Base-by-base conservation (phyloP, 1,284 basidiomycete species). In the Bjerkandera adusta region DNA sequence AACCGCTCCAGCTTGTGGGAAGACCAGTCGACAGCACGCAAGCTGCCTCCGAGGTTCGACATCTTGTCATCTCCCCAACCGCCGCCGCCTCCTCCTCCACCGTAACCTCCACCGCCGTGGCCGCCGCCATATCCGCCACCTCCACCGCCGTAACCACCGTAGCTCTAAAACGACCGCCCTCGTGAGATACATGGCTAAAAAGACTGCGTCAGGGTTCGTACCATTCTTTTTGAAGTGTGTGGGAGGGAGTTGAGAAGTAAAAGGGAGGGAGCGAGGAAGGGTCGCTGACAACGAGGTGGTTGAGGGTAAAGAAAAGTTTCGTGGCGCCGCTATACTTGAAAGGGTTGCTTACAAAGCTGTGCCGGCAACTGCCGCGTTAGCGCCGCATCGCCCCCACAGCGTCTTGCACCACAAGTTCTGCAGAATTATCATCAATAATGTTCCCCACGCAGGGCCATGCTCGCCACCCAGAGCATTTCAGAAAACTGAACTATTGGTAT, bases 1-100 rank as follows among this genome's bases (percentile, higher is more conserved):
- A 95, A 95, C 58, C 80, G 85, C 62, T 85, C 77, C 49, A 97
- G 75, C 53, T 85, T 82, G 48, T 79, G 75, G 36, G 71, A 69
- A 41, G 69, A 60, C 96, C 96, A 99, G 73, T 98, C 91, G 55
- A 97, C 85, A 51, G 76, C 77, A 54, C 83, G 83, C 43, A 99
- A 79, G 44, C 87, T 81, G 45, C 86, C 83, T 36, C 97, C 96
- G 39, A 99, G 82, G 65, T 76, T 79, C 57, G 76, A 72, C 90
- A 95, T 94, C 59, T 78, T 83, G 73, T 94, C 91, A 49, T 85
- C 73, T 35, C 78, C 74, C 43, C 80, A 74, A 11, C 81, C 73
- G 7, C 81, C 76, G 35, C 77, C 72, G 24, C 76, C 72, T 11
- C 75, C 68, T 32, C 77, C 74, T 8, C 75, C 71, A 35, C 73